A percentile compares a stretch with the other conserved stretches of the same genome.
phyloP scores from a whole-genome alignment of 2,329 filamentous ascomycete species.

The Xylariaceae sp. region DNA sequence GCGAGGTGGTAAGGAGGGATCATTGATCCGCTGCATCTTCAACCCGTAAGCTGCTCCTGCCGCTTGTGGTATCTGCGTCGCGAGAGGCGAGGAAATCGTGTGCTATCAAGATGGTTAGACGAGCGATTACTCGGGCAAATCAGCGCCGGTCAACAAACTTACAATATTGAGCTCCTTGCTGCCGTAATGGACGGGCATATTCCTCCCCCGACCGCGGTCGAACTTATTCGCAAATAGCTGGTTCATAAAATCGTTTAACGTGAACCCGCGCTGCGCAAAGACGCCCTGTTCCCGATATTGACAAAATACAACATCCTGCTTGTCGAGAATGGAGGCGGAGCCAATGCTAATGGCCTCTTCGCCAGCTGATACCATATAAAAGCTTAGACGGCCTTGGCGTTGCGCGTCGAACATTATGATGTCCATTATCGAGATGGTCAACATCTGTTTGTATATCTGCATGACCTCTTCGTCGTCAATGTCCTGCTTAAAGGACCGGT shows the following conservation, averaged over 20 bases:
- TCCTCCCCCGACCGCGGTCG: slow-evolving; percentile 75
- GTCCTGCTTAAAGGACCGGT: slow-evolving; percentile 63
- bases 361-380: slow-evolving; percentile 95
- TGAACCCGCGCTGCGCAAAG: slow-evolving; percentile 83
- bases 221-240: slow-evolving; percentile 85
- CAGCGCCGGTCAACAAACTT: slow-evolving; percentile 29
- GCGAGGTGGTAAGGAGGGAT: slow-evolving; percentile 60
- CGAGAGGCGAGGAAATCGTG: slow-evolving; percentile 78
- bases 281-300: slow-evolving; percentile 94
- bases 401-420: slow-evolving; percentile 98
- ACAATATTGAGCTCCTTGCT: slow-evolving; percentile 79
- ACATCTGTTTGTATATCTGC: slow-evolving; percentile 60
- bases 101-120: slow-evolving; percentile 47
- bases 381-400: slow-evolving; percentile 84
- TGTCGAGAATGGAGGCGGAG: slow-evolving; percentile 74
- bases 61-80: slow-evolving; percentile 85
- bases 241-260: slow-evolving; percentile 84
- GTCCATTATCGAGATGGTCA: slow-evolving; percentile 78
- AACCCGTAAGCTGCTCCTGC: slow-evolving; percentile 82
- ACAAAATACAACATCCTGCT: slow-evolving; percentile 84
- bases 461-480: slow-evolving; percentile 58
- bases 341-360: slow-evolving; percentile 94
- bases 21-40: slow-evolving; percentile 70
- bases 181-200: slow-evolving; percentile 98
- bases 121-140: not conserved